Conservation (phyloP, 1,284 basidiomycete species). For the Boletus sp. region DNA sequence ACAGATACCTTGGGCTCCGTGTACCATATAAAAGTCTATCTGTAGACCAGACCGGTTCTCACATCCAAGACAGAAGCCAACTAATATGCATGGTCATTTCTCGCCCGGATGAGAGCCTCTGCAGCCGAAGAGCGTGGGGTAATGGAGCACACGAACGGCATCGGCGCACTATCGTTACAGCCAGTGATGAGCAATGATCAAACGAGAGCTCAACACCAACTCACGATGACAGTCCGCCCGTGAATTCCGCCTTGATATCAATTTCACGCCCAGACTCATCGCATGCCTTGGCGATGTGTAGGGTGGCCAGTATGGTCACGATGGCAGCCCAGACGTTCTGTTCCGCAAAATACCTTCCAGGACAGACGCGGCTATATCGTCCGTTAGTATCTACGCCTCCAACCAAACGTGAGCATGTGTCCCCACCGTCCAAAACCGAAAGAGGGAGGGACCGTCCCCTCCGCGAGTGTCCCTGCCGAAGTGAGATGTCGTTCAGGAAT, state of each 20-base stretch:
- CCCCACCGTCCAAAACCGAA: constrained; percentile 32
- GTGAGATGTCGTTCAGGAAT: constrained; percentile 30
- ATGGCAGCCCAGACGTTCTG: constrained; percentile 26
- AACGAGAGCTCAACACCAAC: neutral
- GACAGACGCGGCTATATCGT: constrained; percentile 20
- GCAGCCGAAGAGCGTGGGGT: constrained; percentile 13
- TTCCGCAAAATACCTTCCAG: constrained; percentile 26
- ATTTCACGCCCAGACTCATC: constrained; percentile 25
- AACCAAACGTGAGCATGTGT: neutral
- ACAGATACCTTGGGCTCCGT: neutral
- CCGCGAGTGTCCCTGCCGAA: constrained; percentile 10
- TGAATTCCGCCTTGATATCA: constrained; percentile 25
- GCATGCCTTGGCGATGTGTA: constrained; percentile 19
- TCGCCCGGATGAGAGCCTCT: constrained; percentile 17
- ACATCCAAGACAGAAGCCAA: neutral
- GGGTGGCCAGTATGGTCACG: constrained; percentile 24
- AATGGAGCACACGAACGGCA: constrained; percentile 26
- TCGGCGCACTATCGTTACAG: constrained; percentile 16
- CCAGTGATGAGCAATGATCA: constrained; percentile 6
- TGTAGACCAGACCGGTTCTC: neutral
- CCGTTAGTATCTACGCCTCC: neutral
- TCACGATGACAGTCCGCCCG: constrained; percentile 21
- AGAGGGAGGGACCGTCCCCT: neutral
- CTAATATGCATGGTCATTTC: neutral
- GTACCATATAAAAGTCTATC: neutral